Evolutionary conservation across 352 stramenopile genomes (phyloP).

Genomic region (Discostella stelligera): DNA sequence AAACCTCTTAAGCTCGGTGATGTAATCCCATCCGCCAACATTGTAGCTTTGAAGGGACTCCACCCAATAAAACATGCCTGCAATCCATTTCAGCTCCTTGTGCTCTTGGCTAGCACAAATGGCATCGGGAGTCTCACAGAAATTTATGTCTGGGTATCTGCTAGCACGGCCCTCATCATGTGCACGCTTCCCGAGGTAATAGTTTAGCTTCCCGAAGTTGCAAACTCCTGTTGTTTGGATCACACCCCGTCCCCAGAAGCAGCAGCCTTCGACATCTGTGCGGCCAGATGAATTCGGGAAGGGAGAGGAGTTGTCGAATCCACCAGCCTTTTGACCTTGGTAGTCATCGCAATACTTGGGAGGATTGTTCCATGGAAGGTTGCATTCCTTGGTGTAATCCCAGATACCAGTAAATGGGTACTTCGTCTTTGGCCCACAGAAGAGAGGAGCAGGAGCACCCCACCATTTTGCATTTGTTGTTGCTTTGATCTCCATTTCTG

Average conservation of each 20-base stretch:
- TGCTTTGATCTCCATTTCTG: slow-evolving; percentile 53
- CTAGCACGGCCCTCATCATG: slow-evolving; percentile 35
- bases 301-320: slow-evolving; percentile 34
- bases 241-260: slow-evolving; percentile 40
- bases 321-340: slow-evolving; percentile 31
- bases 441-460: slow-evolving; percentile 46
- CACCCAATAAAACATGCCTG: slow-evolving; percentile 60
- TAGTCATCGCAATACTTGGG: slow-evolving; percentile 41
- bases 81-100: slow-evolving; percentile 60
- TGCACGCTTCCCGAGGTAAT: slow-evolving; percentile 38
- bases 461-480: slow-evolving; percentile 62
- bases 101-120: slow-evolving; percentile 50
- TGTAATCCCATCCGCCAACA: slow-evolving; percentile 50
- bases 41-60: slow-evolving; percentile 52
- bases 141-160: slow-evolving; percentile 43
- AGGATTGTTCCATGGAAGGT: slow-evolving; percentile 35
- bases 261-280: slow-evolving; percentile 59
- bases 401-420: slow-evolving; percentile 54
- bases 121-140: slow-evolving; percentile 47
- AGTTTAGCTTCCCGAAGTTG: slow-evolving; percentile 63
- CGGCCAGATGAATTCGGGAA: slow-evolving; percentile 31
- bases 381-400: slow-evolving; percentile 42
- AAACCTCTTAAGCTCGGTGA: slow-evolving; percentile 52
- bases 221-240: slow-evolving; percentile 49
- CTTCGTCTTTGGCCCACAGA: slow-evolving; percentile 48